Conservation (phyloP, 805 yeast genomes). For the Candida loeiensis region DNA sequence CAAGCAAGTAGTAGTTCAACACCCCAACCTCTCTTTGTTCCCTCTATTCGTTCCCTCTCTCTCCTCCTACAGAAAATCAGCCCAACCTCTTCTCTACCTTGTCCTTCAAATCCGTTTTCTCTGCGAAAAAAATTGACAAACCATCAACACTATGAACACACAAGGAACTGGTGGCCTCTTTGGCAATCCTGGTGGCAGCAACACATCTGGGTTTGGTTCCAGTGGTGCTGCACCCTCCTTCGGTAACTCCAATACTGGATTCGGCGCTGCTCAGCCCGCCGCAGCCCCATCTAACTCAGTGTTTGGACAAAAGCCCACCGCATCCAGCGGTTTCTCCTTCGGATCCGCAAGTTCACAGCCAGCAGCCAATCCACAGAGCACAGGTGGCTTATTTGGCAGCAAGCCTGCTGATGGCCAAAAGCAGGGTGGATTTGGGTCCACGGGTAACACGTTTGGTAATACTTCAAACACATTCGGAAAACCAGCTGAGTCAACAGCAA, state of each 20-base stretch:
- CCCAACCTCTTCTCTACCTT: neutral
- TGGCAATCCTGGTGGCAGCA: conserved; percentile 5
- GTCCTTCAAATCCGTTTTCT: neutral
- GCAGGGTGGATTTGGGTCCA: conserved; percentile 1
- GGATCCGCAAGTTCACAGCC: neutral
- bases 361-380: neutral
- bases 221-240: neutral
- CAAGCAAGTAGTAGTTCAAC: too few relatives aligned
- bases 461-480: neutral
- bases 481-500: neutral
- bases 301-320: conserved; percentile 10
- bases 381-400: conserved; percentile 5
- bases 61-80: too few relatives aligned
- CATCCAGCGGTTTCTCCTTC: neutral
- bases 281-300: conserved; percentile 2
- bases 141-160: neutral
- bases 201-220: neutral
- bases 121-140: conserved; percentile 1
- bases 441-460: too few relatives aligned
- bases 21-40: too few relatives aligned
- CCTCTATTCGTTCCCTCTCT: too few relatives aligned
- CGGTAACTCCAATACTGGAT: neutral
- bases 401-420: conserved; percentile 1
- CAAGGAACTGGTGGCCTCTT: conserved; percentile 2
- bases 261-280: neutral